Percentiles rank a stretch among this genome's conserved stretches.
These are phyloP conservation scores for Globisporangium spiculum DNA, from an alignment of 352 stramenopile species.

Conservation along the genomic window DNA sequence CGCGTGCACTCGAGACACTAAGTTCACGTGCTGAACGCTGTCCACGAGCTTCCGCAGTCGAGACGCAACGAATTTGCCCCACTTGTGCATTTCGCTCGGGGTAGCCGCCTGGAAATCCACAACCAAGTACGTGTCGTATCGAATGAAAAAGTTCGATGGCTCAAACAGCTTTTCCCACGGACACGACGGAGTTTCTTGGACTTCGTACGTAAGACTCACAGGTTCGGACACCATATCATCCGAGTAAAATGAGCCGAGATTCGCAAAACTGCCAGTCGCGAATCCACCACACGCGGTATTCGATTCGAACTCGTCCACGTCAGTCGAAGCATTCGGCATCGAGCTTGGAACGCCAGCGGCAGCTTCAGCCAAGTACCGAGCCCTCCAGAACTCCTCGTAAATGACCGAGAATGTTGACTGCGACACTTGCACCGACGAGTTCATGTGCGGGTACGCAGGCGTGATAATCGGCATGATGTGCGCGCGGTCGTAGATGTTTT, in stretches of 20 bases:
- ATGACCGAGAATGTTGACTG: constrained; percentile 92
- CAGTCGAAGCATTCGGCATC: constrained; percentile 22
- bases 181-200: constrained; percentile 11
- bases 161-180: constrained; percentile 75
- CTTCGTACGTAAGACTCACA: constrained; percentile 8
- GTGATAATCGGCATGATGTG: constrained; percentile 99
- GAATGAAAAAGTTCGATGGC: constrained; percentile 82
- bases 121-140: constrained; percentile 75
- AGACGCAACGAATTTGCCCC: constrained; percentile 83
- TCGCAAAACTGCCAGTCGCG: not conserved
- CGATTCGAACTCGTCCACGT: constrained; percentile 26
- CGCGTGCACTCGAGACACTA: constrained; percentile 59
- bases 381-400: constrained; percentile 88
- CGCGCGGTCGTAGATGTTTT: constrained; percentile 83
- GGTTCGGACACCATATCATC: constrained; percentile 6
- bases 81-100: constrained; percentile 68
- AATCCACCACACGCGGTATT: constrained; percentile 16
- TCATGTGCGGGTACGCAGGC: constrained; percentile 97
- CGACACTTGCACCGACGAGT: constrained; percentile 96
- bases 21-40: constrained; percentile 59
- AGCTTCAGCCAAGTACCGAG: constrained; percentile 66
- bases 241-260: constrained; percentile 19
- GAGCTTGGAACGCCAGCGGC: constrained; percentile 48
- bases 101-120: constrained; percentile 66
- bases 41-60: constrained; percentile 77